These are phyloP conservation scores for Alternaria sp. DNA, from an alignment of 2,329 filamentous ascomycete species.

Conservation along the genomic window DNA sequence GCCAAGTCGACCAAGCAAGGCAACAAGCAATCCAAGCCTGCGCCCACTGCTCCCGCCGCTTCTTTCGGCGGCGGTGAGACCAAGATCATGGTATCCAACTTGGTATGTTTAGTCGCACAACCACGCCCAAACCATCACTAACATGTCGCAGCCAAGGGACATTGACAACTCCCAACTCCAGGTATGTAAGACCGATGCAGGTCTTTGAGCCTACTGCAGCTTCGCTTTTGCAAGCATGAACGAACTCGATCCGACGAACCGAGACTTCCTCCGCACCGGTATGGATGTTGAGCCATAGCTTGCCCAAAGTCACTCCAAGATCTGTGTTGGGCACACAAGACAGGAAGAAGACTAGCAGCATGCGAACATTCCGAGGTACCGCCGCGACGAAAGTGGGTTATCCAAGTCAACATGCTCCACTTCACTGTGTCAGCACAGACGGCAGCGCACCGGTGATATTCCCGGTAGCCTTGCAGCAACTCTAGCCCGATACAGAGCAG, in stretches of 20 bases:
- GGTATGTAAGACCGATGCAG: slow-evolving; percentile 89
- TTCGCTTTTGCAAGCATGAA: slow-evolving; percentile 39
- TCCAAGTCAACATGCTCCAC: slow-evolving; percentile 21
- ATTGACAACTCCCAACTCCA: slow-evolving; percentile 97
- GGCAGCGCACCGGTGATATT: slow-evolving; percentile 20
- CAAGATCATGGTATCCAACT: slow-evolving; percentile 98
- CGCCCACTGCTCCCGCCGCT: slow-evolving; percentile 68
- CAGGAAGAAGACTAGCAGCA: slow-evolving; percentile 40
- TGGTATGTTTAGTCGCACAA: slow-evolving; percentile 68
- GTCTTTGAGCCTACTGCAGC: slow-evolving; percentile 49
- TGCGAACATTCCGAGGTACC: slow-evolving; percentile 37
- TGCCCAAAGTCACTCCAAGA: slow-evolving; percentile 35
- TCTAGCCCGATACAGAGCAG: slow-evolving; percentile 13
- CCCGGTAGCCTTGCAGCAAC: slow-evolving; percentile 19
- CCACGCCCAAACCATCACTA: slow-evolving; percentile 48
- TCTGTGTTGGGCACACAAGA: slow-evolving; percentile 41
- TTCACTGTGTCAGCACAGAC: slow-evolving; percentile 19
- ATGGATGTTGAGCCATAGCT: slow-evolving; percentile 37
- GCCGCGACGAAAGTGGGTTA: slow-evolving; percentile 35
- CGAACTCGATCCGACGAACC: slow-evolving; percentile 43
- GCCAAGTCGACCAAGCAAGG: slow-evolving; percentile 73
- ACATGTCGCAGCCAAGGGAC: slow-evolving; percentile 79
- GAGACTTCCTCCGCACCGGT: slow-evolving; percentile 23
- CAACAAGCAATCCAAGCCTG: slow-evolving; percentile 63
- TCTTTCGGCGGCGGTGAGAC: slow-evolving; percentile 73